Evolutionary conservation across 495 filamentous ascomycete genomes (phyloP), one percentile per base, ranked within the genome.

Genomic region (Penicillium cosmopolitanum): DNA sequence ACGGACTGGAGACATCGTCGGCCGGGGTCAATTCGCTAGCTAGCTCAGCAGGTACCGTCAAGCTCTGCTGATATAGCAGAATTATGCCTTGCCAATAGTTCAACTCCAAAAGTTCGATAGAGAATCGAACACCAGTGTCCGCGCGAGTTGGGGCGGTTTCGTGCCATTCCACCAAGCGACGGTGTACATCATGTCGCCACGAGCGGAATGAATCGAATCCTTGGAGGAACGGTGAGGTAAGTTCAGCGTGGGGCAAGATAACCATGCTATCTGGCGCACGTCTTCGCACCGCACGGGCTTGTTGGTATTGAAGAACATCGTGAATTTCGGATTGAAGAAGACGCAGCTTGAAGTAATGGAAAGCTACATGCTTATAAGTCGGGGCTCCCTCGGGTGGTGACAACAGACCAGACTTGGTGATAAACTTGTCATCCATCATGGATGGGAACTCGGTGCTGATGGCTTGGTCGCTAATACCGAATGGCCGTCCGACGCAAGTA

Each of bases 1-100:
- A 77, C 2, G 86, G 87, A 62, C 86, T 89, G 7, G 82, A 76
- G 5, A 89, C 84, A 56, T 88, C 85, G 66, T 87, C 89, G 2
- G 87, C 82, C 1, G 87, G 87, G 43, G 84, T 85, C 43, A 90
- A 80, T 73, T 96, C 92, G 19, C 87, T 87, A 47, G 92, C 91
- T 53, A 97, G 84, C 57, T 90, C 82, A 5, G 88, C 85, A 12
- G 93, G 93, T n/a, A 94, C 91, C 18, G 89, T 90, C 50, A 98
- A 76, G 67, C 91, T 94, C 66, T 96, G 94, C 55, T 93, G 82
- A 71, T 97, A 98, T 4, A 98, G 84, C 91, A 96, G 90, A 62
- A 98, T 96, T 54, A 97, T 85, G n/a, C 92, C 90, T 72, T 98
- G 94, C 92, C 93, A 98, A 70, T 97, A 98, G 68, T 98, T 98